Evolutionary conservation across 192 early-diverging fungal genomes (phyloP).

Genomic region (Pecoramyces ruminantium): DNA sequence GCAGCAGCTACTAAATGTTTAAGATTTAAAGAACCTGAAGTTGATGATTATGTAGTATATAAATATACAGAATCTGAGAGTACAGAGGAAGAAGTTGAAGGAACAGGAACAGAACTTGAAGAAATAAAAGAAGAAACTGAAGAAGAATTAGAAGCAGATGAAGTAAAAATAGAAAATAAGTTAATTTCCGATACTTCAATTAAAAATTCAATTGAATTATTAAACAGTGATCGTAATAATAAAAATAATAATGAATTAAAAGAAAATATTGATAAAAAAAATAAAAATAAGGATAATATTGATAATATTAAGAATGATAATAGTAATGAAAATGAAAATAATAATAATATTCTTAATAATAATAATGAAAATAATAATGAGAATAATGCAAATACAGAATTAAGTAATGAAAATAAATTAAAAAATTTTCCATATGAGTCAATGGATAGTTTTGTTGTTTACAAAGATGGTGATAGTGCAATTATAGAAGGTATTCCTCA

Average conservation of each 20-base stretch:
- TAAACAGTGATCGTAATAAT: neutral
- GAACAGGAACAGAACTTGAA: neutral
- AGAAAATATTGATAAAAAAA: too few relatives aligned
- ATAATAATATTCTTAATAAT: too few relatives aligned
- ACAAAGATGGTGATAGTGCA: neutral
- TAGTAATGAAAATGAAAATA: neutral
- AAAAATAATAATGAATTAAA: too few relatives aligned
- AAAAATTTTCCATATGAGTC: too few relatives aligned
- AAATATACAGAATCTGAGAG: neutral
- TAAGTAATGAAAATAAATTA: too few relatives aligned
- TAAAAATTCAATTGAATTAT: neutral
- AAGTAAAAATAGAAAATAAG: too few relatives aligned
- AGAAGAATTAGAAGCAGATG: neutral
- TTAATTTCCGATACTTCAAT: neutral
- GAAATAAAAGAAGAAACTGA: neutral
- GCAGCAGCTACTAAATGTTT: neutral
- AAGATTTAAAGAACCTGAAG: neutral
- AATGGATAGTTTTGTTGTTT: neutral
- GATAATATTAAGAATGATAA: neutral
- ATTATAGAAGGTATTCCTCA: neutral
- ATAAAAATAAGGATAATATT: neutral
- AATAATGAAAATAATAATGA: too few relatives aligned
- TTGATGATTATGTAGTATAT: neutral
- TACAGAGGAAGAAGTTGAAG: neutral
- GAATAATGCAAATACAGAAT: too few relatives aligned